Evolutionary conservation across 305 asterid species (phyloP).

Genomic region (Fraxinus platypoda): DNA sequence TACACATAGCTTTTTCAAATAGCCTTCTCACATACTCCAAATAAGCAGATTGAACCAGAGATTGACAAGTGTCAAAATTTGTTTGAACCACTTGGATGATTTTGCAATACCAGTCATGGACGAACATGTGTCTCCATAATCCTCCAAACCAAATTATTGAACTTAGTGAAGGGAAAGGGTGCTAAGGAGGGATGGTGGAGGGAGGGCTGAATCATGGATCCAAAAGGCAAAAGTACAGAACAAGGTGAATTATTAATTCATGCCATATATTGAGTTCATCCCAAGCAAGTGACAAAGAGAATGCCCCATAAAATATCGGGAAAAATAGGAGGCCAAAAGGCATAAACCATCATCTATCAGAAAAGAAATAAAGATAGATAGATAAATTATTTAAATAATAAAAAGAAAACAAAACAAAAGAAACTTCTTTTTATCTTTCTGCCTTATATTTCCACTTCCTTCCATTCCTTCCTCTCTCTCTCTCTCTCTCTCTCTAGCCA

Average conservation of each 20-base stretch:
- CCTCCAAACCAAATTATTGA: slow-evolving; percentile 61
- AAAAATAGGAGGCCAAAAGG: slow-evolving; percentile 21
- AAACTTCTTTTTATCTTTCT: slow-evolving; percentile 23
- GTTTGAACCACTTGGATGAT: slow-evolving; percentile 31
- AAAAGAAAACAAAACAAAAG: slow-evolving; percentile 1
- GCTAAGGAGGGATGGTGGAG: slow-evolving; percentile 19
- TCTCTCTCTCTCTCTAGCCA: not conserved
- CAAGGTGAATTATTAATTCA: slow-evolving; percentile 46
- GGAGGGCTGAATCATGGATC: slow-evolving; percentile 49
- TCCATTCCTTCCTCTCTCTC: not conserved
- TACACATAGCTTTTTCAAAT: too few relatives aligned
- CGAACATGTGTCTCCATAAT: slow-evolving; percentile 59
- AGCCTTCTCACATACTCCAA: slow-evolving; percentile 23
- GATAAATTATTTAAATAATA: not conserved
- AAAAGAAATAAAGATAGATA: not conserved
- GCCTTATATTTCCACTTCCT: slow-evolving; percentile 19
- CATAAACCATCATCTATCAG: slow-evolving; percentile 30
- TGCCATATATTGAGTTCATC: slow-evolving; percentile 38
- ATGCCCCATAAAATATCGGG: not conserved
- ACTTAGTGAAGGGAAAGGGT: slow-evolving; percentile 28
- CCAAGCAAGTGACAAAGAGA: slow-evolving; percentile 25
- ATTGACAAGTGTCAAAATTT: slow-evolving; percentile 36
- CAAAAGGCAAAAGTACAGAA: slow-evolving; percentile 64
- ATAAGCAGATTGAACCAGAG: slow-evolving; percentile 17
- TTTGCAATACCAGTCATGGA: slow-evolving; percentile 50